Evolutionary conservation across 768 basidiomycete species (phyloP), one percentile per base, ranked within the genome.

Genomic region (Neoboletus subvelutipes): DNA sequence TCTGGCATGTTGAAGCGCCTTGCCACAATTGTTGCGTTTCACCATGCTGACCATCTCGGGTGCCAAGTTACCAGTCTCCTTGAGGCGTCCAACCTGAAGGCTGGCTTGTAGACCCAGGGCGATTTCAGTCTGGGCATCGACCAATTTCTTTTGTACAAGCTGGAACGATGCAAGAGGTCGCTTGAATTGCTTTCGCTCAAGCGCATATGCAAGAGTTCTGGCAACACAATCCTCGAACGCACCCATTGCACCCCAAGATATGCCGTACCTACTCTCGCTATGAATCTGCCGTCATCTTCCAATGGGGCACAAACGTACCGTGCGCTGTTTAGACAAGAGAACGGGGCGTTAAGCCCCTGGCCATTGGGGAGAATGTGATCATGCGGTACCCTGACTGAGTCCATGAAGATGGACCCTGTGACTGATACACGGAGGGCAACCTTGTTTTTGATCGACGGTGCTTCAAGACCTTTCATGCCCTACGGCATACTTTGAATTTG

Each of bases 131-230:
- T 94, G 88, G 13, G 96, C 94, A 62, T 98, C 94, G 4, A 89
- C 94, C 17, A 98, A 81, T 74, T 98, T 98, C 83, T 96, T 96
- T 72, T 98, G 95, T 18, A 98, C 81, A n/a, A 98, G 86, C 73
- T 98, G 96, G 84, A 96, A 98, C 6, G 90, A 89, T 2, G 92
- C 95, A 4, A 98, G 78, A 0, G 94, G 94, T 37, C 88, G 85
- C 24, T 84, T 79, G 77, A 98, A 98, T 73, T 98, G 96, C 46
- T 87, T 82, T 17, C 95, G 83, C 68, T 97, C 92, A 34, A 97
- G 82, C 11, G 93, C 90, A 68, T 98, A 98, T 12, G 80, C 79
- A 22, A 90, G 83, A 1, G 94, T 83, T 40, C 83, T 83, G 34
- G 79, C 69, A 41, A 98, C 80, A 67, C 93, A 97, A 64, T 97